Evolutionary conservation across 1,139 yeast species (phyloP).

Genomic region (Suhomyces bribrorum): DNA sequence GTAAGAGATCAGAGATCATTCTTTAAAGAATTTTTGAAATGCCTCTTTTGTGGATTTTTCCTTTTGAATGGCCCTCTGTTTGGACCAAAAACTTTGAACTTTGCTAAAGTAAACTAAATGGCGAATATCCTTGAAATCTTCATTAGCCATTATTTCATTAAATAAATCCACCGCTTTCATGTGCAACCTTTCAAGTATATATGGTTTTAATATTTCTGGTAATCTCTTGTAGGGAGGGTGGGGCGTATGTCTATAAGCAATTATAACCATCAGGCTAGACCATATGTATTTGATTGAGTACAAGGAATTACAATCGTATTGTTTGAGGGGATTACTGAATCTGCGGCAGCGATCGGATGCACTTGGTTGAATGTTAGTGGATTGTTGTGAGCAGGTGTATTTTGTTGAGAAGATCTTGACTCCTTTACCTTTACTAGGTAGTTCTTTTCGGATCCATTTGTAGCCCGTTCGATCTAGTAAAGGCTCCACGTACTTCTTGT

Average conservation of each 20-base stretch:
- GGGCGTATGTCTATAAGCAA: conserved; percentile 16
- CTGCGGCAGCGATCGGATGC: conserved; percentile 15
- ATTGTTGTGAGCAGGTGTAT: conserved; percentile 23
- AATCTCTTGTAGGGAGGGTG: conserved; percentile 21
- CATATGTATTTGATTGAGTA: conserved; percentile 20
- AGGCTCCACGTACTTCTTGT: conserved; percentile 21
- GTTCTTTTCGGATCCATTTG: conserved; percentile 22
- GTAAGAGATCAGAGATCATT: conserved; percentile 2
- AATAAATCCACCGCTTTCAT: conserved; percentile 21
- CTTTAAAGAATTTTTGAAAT: conserved; percentile 18
- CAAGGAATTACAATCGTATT: conserved; percentile 19
- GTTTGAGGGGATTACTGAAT: conserved; percentile 21
- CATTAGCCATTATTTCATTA: conserved; percentile 16
- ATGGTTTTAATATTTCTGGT: conserved; percentile 22
- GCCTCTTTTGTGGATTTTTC: conserved; percentile 21
- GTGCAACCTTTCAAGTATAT: conserved; percentile 19
- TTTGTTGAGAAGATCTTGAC: conserved; percentile 20
- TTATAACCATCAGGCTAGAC: conserved; percentile 17
- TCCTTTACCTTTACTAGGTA: conserved; percentile 22
- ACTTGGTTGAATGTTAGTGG: conserved; percentile 1
- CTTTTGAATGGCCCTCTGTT: conserved; percentile 18
- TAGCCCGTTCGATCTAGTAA: conserved; percentile 19
- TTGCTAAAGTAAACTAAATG: conserved; percentile 20
- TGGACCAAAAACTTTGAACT: conserved; percentile 25
- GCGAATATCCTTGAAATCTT: conserved; percentile 16